Evolutionary conservation across 768 basidiomycete species (phyloP).

Genomic region (Lyophyllum atratum): DNA sequence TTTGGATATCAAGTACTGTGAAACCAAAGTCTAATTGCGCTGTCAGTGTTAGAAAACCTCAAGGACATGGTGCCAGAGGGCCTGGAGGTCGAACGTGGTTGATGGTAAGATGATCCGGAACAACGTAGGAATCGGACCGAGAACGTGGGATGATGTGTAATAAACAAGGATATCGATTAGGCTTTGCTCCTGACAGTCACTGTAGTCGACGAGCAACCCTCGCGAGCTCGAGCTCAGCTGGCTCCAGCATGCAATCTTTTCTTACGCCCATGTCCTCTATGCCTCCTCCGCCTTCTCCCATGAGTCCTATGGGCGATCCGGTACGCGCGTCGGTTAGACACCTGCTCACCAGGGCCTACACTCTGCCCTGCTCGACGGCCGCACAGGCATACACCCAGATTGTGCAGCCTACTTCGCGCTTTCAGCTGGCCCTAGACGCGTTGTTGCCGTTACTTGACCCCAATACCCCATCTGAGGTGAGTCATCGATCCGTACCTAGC

Average conservation of each 20-base stretch:
- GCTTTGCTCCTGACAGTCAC: constrained; percentile 19
- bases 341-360: constrained; percentile 64
- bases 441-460: constrained; percentile 71
- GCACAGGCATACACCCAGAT: constrained; percentile 75
- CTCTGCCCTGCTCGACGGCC: constrained; percentile 75
- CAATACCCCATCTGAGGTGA: constrained; percentile 53
- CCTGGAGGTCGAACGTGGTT: not conserved
- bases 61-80: no score
- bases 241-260: constrained; percentile 27
- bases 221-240: constrained; percentile 21
- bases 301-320: constrained; percentile 40
- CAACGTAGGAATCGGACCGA: not conserved
- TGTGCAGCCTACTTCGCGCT: constrained; percentile 74
- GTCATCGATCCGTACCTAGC: constrained; percentile 14
- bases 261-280: constrained; percentile 23
- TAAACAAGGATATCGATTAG: constrained; percentile 17
- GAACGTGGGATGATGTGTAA: constrained; percentile 14
- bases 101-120: constrained; percentile 4
- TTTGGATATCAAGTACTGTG: no score
- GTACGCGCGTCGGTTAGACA: constrained; percentile 67
- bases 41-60: no score
- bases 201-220: constrained; percentile 17
- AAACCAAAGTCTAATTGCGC: no score
- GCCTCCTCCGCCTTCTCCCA: constrained; percentile 11
- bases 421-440: constrained; percentile 84